These are phyloP conservation scores for Pyrenophora teres DNA, from an alignment of 2,329 filamentous ascomycete genomes.

Conservation along the genomic window DNA sequence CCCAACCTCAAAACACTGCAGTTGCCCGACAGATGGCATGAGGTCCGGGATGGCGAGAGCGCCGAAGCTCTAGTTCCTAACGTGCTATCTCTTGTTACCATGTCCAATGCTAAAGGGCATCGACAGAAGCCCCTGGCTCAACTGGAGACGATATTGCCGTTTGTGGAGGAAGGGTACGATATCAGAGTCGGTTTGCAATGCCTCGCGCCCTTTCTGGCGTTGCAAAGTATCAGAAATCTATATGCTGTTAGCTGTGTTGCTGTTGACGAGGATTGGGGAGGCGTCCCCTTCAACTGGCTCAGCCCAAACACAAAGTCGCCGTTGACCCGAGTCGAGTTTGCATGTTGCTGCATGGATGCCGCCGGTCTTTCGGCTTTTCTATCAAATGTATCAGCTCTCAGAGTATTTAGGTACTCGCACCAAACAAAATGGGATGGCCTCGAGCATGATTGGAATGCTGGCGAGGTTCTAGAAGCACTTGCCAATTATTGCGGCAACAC, in stretches of 20 bases:
- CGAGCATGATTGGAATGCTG: constrained; percentile 42
- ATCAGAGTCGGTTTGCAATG: constrained; percentile 33
- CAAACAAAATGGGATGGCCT: constrained; percentile 42
- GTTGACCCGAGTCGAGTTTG: constrained; percentile 37
- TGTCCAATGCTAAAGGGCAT: constrained; percentile 20
- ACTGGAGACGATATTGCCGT: constrained; percentile 38
- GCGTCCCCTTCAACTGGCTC: constrained; percentile 37
- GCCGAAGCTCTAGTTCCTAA: constrained; percentile 23
- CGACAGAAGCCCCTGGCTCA: constrained; percentile 24
- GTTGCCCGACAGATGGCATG: constrained; percentile 35
- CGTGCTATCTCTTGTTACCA: constrained; percentile 21
- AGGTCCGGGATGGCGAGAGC: constrained; percentile 24
- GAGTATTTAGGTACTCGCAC: constrained; percentile 41
- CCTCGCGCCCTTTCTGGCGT: constrained; percentile 35
- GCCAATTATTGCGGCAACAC: constrained; percentile 30
- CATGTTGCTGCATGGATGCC: constrained; percentile 40
- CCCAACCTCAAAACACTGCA: constrained; percentile 39
- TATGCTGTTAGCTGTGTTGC: constrained; percentile 41
- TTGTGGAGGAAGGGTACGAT: constrained; percentile 38
- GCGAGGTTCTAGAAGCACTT: constrained; percentile 35
- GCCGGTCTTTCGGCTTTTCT: constrained; percentile 31
- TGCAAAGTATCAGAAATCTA: constrained; percentile 33
- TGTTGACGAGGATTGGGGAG: constrained; percentile 38
- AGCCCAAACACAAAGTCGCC: constrained; percentile 24
- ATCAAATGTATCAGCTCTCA: constrained; percentile 31